Conservation (phyloP, 1,284 basidiomycete species). For the Cutaneotrichosporon mucoides region DNA sequence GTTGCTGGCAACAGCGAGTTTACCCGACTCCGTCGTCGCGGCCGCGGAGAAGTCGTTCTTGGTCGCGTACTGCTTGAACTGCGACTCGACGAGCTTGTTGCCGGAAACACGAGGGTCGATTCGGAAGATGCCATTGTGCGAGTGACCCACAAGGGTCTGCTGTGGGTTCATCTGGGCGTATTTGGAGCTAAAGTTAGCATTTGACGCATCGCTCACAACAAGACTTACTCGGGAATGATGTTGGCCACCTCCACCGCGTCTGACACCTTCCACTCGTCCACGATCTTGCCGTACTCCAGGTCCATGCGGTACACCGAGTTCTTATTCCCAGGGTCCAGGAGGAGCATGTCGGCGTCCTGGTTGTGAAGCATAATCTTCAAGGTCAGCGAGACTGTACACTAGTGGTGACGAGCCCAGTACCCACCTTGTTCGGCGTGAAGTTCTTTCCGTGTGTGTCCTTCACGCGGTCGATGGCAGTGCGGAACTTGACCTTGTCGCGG, state of each 20-base stretch:
- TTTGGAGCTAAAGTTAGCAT: slow-evolving; percentile 59
- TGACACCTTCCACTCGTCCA: slow-evolving; percentile 99
- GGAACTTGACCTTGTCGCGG: slow-evolving; percentile 77
- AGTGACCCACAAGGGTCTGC: slow-evolving; percentile 81
- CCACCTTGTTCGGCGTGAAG: slow-evolving; percentile 82
- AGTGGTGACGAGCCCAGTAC: slow-evolving; percentile 9
- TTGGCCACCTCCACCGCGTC: slow-evolving; percentile 80
- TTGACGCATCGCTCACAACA: background rate
- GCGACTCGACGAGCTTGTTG: slow-evolving; percentile 86
- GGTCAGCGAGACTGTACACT: slow-evolving; percentile 2
- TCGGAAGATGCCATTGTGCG: slow-evolving; percentile 92
- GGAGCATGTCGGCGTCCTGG: slow-evolving; percentile 91
- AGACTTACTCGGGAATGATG: slow-evolving; percentile 70
- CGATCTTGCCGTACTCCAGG: slow-evolving; percentile 91
- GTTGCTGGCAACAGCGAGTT: slow-evolving; percentile 87
- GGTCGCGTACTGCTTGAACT: slow-evolving; percentile 92
- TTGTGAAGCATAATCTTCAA: slow-evolving; percentile 89
- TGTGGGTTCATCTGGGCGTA: slow-evolving; percentile 90
- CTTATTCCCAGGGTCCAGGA: slow-evolving; percentile 81
- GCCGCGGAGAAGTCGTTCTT: slow-evolving; percentile 96
- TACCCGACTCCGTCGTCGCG: slow-evolving; percentile 79
- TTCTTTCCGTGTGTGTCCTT: slow-evolving; percentile 73
- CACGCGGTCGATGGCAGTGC: slow-evolving; percentile 82
- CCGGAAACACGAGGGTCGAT: slow-evolving; percentile 91
- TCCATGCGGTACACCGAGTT: slow-evolving; percentile 89